phyloP scores from a whole-genome alignment of 768 basidiomycete species.

The Neoboletus brunneissimus region DNA sequence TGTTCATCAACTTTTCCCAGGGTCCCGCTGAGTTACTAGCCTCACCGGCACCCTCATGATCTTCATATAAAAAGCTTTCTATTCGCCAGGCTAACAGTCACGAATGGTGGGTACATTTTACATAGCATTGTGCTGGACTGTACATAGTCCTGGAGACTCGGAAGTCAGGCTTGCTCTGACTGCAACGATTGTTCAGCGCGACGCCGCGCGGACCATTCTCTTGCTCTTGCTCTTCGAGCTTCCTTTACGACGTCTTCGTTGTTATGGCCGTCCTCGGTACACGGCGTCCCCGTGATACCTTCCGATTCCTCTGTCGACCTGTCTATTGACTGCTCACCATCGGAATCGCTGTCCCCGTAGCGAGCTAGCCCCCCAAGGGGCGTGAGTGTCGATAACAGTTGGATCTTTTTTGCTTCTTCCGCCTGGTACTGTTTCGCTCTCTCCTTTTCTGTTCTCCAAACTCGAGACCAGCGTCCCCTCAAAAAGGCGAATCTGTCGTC shows the following conservation, averaged over 20 bases:
- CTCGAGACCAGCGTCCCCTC: conserved; percentile 66
- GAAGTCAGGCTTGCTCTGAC: conserved; percentile 4
- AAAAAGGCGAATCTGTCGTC: conserved; percentile 82
- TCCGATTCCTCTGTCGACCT: conserved; percentile 11
- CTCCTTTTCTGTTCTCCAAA: conserved; percentile 59
- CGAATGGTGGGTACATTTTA: background rate
- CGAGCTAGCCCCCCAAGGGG: conserved; percentile 54
- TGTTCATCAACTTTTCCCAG: conserved; percentile 1
- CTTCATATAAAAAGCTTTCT: background rate
- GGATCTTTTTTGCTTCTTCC: conserved; percentile 26
- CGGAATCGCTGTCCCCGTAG: conserved; percentile 59
- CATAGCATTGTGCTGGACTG: background rate
- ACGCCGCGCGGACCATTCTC: conserved; percentile 56
- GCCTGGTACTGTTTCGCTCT: conserved; percentile 34
- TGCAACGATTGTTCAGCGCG: conserved; percentile 27
- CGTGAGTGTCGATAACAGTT: background rate
- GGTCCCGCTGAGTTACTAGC: background rate
- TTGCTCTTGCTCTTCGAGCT: conserved; percentile 53
- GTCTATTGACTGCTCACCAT: conserved; percentile 32
- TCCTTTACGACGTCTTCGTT: conserved; percentile 33
- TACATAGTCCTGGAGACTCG: background rate
- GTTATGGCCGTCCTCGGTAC: background rate
- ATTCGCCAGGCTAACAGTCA: no score
- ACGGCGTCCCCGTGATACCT: background rate
- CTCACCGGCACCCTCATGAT: no score